phyloP scores from a whole-genome alignment of 1,139 yeast genomes.

The Suhomyces bribrorum region DNA sequence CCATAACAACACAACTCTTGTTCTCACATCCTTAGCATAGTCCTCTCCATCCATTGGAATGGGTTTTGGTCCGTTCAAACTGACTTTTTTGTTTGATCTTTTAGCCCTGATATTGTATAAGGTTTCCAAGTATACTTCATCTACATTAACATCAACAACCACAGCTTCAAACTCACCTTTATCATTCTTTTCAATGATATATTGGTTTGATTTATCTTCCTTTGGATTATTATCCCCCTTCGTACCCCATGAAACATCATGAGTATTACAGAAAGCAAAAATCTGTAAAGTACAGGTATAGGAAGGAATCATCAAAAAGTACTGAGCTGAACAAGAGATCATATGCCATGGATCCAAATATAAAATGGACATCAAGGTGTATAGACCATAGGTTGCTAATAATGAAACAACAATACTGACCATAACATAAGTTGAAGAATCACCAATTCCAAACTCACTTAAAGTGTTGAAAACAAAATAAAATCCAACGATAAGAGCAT shows the following conservation, averaged over 20 bases:
- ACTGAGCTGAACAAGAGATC: constrained; percentile 78
- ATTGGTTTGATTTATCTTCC: constrained; percentile 47
- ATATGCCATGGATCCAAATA: constrained; percentile 96
- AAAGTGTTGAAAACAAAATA: constrained; percentile 69
- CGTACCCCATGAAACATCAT: constrained; percentile 97
- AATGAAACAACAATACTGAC: constrained; percentile 80
- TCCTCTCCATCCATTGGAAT: constrained; percentile 65
- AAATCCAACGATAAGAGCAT: constrained; percentile 80
- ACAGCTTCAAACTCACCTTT: constrained; percentile 82
- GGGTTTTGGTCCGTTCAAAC: constrained; percentile 34
- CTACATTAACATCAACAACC: constrained; percentile 86
- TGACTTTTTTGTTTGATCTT: constrained; percentile 61
- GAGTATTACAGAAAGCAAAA: constrained; percentile 93
- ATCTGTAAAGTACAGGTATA: constrained; percentile 89
- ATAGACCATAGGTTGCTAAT: constrained; percentile 89
- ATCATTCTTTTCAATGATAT: constrained; percentile 49
- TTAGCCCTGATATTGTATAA: constrained; percentile 72
- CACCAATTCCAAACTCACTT: constrained; percentile 36
- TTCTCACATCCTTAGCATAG: constrained; percentile 90
- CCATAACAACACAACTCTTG: constrained; percentile 93
- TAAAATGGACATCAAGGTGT: constrained; percentile 72
- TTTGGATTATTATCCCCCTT: constrained; percentile 84
- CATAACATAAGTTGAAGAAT: constrained; percentile 55
- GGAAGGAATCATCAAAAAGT: constrained; percentile 85
- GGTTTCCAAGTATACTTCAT: constrained; percentile 79